Evolutionary conservation across 345 rosid species (phyloP), one percentile per base, ranked within the genome.

Genomic region (Citrus glauca): DNA sequence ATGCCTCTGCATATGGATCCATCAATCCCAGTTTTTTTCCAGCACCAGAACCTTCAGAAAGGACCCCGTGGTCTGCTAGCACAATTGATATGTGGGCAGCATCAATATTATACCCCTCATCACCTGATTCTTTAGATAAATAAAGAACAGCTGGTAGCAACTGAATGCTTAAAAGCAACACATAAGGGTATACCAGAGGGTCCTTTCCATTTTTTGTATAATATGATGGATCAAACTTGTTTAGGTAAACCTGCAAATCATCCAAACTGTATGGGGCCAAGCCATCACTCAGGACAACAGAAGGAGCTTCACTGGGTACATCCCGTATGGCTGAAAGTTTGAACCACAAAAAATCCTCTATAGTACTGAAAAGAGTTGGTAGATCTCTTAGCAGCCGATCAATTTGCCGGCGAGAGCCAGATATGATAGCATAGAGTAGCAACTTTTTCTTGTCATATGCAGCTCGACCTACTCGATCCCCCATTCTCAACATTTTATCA

Each of bases 271-370:
- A 97, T 1, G 98, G 97, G 7, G 79, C 71, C 4, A 87, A 88
- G 68, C 95, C 93, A 83, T 97, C 99, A 78, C 82, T 89, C 82
- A 88, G 80, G 78, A 88, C 80, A 77, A 82, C 86, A 82, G 93
- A 85, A 74, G 99, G 85, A 76, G 92, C 80, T 74, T 89, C 95
- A 74, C 81, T 77, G 70, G 89, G 68, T 60, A 80, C 71, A 65
- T 97, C 98, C 59, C 91, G 89, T 63, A 91, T 83, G 75, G 93
- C 90, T 79, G 98, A 86, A 78, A 96, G 78, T 81, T 90, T 89
- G 86, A 91, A 94, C 99, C 99, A 97, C 88, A 97, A 71, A 85
- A 97, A 97, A 84, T 97, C 98, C 87, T 97, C 99, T 79, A 97
- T 97, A 9, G 98, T 94, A 75, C 82, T 87, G 80, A 94, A 97